Base-by-base conservation (phyloP, 2,329 filamentous ascomycete species). In the Beauveria bassiana region DNA sequence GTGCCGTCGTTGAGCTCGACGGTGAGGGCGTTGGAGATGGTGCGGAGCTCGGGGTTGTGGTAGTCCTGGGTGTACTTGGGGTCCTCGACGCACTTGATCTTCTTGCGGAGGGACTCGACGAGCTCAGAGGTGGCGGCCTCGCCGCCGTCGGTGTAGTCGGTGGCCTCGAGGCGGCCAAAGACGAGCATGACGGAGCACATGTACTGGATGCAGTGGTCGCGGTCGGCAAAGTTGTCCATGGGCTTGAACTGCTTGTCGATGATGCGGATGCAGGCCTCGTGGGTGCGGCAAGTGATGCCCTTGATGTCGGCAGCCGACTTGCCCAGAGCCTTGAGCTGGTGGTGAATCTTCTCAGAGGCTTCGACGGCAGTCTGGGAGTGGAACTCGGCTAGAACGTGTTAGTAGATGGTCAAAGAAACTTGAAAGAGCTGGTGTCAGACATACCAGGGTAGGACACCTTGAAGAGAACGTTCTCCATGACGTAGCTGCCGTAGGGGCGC, bases 211-310 rank as follows among this genome's bases (percentile, higher is more conserved):
- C 95, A 99, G 85, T 99, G 95, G 78, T 99, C 95, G 72, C 95
- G 92, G 79, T 99, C 95, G 72, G 95, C 95, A 73, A 98, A 99
- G 86, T 99, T 99, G 82, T 97, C 93, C 91, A 99, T 96, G 69
- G 93, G 88, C 85, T 97, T 98, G 85, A 96, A 96, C 80, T 99
- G 95, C 85, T 99, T 99, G 85, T 99, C 95, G 71, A 99, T 99
- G 79, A 99, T 99, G 71, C 95, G 92, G 73, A 99, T 86, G 81
- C 95, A 98, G 63, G 95, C 95, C 79, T 99, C 95, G 80, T 99
- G 95, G 9, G 95, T 99, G 70, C 95, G 89, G 86, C 93, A 96
- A 69, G 89, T 92, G 71, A 99, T 86, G 64, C 84, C 84, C 81
- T 96, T 93, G 81, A 99, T 96, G 76, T 99, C 93, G 68, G 88